A percentile compares a stretch with the other conserved stretches of the same genome.
Evolutionary conservation across 345 rosid genomes (phyloP).

Genomic region (Hevea brasiliensis): DNA sequence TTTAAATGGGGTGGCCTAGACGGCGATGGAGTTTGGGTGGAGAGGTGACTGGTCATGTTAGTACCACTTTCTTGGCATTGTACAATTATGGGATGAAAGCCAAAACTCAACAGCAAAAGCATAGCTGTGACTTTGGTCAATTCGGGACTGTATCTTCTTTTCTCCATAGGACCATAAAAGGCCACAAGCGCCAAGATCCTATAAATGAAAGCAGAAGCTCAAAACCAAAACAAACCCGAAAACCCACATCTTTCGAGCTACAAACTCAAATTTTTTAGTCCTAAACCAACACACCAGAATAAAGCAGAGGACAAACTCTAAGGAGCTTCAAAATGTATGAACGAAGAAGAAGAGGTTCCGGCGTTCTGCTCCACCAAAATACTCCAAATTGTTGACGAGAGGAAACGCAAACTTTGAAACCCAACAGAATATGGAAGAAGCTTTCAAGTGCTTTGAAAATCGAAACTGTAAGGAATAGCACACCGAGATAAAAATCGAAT

Average conservation of each 20-base stretch:
- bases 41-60: slow-evolving; percentile 35
- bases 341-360: background rate
- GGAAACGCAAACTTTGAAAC: background rate
- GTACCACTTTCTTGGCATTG: slow-evolving; percentile 53
- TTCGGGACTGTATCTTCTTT: slow-evolving; percentile 34
- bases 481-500: slow-evolving; percentile 10
- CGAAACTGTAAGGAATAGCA: background rate
- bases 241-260: slow-evolving; percentile 4
- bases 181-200: slow-evolving; percentile 22
- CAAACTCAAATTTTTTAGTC: background rate
- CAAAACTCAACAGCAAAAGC: slow-evolving; percentile 38
- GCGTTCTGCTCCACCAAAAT: background rate
- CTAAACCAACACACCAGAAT: background rate
- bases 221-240: slow-evolving; percentile 2
- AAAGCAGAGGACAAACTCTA: background rate
- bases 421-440: too few species aligned
- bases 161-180: slow-evolving; percentile 43
- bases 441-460: background rate
- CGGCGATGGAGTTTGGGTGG: slow-evolving; percentile 39
- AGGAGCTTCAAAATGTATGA: background rate
- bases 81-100: slow-evolving; percentile 31
- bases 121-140: slow-evolving; percentile 20
- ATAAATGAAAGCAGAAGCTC: slow-evolving; percentile 22
- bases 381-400: background rate
- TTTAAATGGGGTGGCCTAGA: slow-evolving; percentile 41